Conservation (phyloP, 805 yeast species). For the Candida sithepensis region DNA sequence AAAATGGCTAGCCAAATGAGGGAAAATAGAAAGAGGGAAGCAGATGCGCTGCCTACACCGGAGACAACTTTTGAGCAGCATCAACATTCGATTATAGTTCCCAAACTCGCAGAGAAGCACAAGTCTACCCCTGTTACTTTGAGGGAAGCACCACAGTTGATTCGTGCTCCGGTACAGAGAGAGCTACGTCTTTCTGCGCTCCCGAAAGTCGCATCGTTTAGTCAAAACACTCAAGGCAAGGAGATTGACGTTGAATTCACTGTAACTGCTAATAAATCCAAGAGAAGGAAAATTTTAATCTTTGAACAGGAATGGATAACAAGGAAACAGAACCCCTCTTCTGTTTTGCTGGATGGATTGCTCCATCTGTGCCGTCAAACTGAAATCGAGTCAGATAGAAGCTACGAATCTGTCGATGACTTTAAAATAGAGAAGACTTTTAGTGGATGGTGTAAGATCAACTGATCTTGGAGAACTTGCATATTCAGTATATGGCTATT, state of each 20-base stretch:
- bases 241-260: not conserved
- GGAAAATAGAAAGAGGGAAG: not conserved
- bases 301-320: conserved; percentile 3
- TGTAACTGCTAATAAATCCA: not conserved
- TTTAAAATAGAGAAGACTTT: not conserved
- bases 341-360: not conserved
- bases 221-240: not conserved
- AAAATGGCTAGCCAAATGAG: conserved; percentile 12
- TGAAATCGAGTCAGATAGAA: not conserved
- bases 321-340: conserved; percentile 1
- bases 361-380: not conserved
- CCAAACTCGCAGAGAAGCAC: not conserved
- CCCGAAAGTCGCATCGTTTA: not conserved
- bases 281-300: not conserved
- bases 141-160: not conserved
- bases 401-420: not conserved
- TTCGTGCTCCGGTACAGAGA: not conserved
- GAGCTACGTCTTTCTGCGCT: not conserved
- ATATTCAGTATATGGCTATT: not conserved
- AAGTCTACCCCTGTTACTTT: not conserved
- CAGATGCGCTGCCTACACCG: conserved; percentile 1
- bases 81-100: not conserved
- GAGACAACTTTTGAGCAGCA: conserved; percentile 2
- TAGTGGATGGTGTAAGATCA: conserved; percentile 1
- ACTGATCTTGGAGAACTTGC: too few species aligned